Percentiles rank a stretch among this genome's conserved stretches.
phyloP scores from a whole-genome alignment of 495 filamentous ascomycete genomes.

The Penicillium fimorum region DNA sequence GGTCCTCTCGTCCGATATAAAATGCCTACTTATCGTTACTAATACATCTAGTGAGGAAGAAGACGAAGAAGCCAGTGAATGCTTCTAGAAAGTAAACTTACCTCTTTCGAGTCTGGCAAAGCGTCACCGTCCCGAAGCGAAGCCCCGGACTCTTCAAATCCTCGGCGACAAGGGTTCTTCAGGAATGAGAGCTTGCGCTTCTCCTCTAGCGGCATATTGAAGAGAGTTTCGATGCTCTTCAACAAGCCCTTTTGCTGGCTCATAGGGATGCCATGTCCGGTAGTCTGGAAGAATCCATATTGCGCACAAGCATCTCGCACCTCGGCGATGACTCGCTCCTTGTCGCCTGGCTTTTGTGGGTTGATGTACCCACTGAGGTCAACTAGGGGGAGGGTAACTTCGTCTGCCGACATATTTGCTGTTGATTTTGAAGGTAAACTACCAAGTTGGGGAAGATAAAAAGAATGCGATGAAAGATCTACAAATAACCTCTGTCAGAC shows the following conservation, averaged over 20 bases:
- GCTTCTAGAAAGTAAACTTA: conserved; percentile 6
- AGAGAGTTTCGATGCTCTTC: conserved; percentile 23
- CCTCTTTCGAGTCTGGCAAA: conserved; percentile 42
- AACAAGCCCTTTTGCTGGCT: conserved; percentile 23
- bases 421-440: no score
- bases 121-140: conserved; percentile 25
- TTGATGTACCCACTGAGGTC: neutral
- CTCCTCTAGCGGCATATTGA: conserved; percentile 33
- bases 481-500: no score
- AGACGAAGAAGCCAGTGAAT: no score
- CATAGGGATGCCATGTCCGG: conserved; percentile 36
- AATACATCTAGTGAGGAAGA: neutral
- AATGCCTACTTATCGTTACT: conserved; percentile 20
- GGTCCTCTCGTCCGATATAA: conserved; percentile 35
- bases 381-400: no score
- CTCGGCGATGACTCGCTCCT: conserved; percentile 8
- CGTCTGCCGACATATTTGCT: no score
- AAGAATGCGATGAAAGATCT: no score
- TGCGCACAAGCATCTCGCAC: conserved; percentile 30
- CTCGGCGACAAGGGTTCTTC: conserved; percentile 33
- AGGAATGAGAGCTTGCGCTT: conserved; percentile 33
- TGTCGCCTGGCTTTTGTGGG: neutral
- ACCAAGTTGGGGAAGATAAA: no score
- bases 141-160: conserved; percentile 36
- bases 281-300: conserved; percentile 42